Base-by-base conservation (phyloP, 2,329 filamentous ascomycete genomes). In the Fusarium xyrophilum region DNA sequence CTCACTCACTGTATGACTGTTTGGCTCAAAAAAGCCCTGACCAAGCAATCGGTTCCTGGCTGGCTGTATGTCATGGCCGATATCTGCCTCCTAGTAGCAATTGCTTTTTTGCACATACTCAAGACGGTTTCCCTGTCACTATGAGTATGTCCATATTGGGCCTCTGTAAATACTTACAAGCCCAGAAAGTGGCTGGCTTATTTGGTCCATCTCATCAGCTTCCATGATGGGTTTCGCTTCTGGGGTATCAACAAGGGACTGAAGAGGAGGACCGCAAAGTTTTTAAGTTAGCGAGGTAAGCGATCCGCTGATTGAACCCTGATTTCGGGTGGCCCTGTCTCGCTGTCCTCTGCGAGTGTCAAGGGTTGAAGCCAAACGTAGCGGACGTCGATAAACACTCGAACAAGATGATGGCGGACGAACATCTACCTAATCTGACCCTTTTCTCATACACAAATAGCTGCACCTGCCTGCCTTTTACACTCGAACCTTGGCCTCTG, bases 41-140 rank as follows among this genome's bases (percentile, higher is more conserved):
- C 47, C 61, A 60, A 66, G 43, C 32, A 33, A 39, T 64, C 53
- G 43, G 56, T 64, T 69, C 68, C 62, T 60, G 61, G 54, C n/a
- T 39, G 32, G 39, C 58, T 56, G 57, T 51, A 68, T 67, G 64
- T 44, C 60, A 57, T 57, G 42, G 59, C 30, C 9, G 30, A 44
- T 54, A 50, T 42, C 43, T 21, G 36, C 38, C 57, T 39, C 43
- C n/a, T 21, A 23, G 13, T 32, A 44, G 12, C 36, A 23, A 17
- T 23, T 25, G 13, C n/a, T 25, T 28, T 51, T 50, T 51, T 32
- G 44, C 28, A 47, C 44, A 47, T 32, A 50, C 42, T 39, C 32
- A 6, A 30, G 36, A 55, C 44, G 17, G 36, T n/a, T 50, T 14
- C 9, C 50, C 15, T 36, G 47, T 33, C 25, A 46, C 43, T 46